Percentiles rank a stretch among this genome's conserved stretches.
phyloP scores from a whole-genome alignment of 768 basidiomycete genomes.

The Suillus discolor region DNA sequence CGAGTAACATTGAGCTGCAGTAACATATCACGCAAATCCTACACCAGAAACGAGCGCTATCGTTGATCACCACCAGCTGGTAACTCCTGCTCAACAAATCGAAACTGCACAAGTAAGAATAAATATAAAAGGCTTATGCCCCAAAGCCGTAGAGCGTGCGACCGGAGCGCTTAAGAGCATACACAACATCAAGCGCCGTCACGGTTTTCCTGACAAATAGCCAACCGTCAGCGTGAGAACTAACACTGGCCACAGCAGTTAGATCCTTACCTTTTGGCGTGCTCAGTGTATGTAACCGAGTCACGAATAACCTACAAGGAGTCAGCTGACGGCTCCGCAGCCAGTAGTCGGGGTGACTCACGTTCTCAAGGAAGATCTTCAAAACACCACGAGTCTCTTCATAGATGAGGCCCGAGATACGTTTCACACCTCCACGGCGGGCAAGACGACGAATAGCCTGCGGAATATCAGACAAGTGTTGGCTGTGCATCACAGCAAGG shows the following conservation, averaged over 20 bases:
- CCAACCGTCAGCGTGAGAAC: conserved; percentile 10
- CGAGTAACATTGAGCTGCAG: background rate
- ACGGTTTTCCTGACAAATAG: conserved; percentile 64
- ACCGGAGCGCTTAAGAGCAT: conserved; percentile 72
- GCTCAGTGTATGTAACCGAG: conserved; percentile 92
- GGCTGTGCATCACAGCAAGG: conserved; percentile 24
- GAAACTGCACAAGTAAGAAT: background rate
- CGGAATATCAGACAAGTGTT: conserved; percentile 59
- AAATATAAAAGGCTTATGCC: conserved; percentile 43
- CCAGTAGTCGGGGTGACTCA: conserved; percentile 41
- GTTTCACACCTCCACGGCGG: conserved; percentile 91
- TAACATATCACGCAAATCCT: conserved; percentile 1
- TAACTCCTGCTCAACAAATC: background rate
- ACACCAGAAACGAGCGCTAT: background rate
- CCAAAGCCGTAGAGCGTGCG: conserved; percentile 86
- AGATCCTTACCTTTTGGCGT: conserved; percentile 66
- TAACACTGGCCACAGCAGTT: background rate
- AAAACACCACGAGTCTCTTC: conserved; percentile 92
- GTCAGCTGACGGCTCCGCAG: conserved; percentile 12
- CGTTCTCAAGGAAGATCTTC: conserved; percentile 87
- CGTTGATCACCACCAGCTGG: background rate
- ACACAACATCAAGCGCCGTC: conserved; percentile 84
- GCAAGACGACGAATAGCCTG: conserved; percentile 81
- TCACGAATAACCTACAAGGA: conserved; percentile 78
- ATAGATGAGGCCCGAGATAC: conserved; percentile 87